Evolutionary conservation across 768 basidiomycete genomes (phyloP).

Genomic region (Podaxis sp.): DNA sequence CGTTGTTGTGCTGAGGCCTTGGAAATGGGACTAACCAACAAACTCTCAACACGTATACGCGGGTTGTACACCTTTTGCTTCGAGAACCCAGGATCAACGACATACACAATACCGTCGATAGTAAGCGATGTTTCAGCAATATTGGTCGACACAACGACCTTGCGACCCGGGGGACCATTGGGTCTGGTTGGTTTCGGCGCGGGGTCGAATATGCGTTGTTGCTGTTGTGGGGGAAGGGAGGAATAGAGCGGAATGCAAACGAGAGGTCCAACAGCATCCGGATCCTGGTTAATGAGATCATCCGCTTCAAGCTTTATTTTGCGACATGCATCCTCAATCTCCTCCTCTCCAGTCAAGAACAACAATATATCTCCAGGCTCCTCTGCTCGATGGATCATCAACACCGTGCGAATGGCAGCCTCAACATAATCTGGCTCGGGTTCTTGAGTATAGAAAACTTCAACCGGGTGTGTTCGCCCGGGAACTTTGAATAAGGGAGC

Average conservation of each 20-base stretch:
- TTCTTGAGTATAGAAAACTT: slow-evolving; percentile 91
- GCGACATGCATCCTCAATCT: slow-evolving; percentile 94
- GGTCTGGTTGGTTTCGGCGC: slow-evolving; percentile 62
- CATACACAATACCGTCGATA: slow-evolving; percentile 99
- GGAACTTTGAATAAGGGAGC: slow-evolving; percentile 91
- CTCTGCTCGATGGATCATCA: slow-evolving; percentile 97
- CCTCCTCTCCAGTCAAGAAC: slow-evolving; percentile 97
- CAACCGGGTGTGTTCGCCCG: slow-evolving; percentile 92
- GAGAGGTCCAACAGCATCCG: slow-evolving; percentile 80
- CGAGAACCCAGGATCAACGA: slow-evolving; percentile 95
- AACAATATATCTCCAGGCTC: slow-evolving; percentile 90
- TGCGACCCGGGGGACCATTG: slow-evolving; percentile 83
- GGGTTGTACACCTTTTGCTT: slow-evolving; percentile 99
- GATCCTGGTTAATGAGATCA: slow-evolving; percentile 69
- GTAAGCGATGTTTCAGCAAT: slow-evolving; percentile 97
- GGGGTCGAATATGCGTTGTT: slow-evolving; percentile 95
- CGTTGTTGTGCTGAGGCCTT: slow-evolving; percentile 97
- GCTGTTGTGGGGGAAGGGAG: slow-evolving; percentile 89
- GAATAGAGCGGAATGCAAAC: slow-evolving; percentile 94
- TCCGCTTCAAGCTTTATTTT: slow-evolving; percentile 93
- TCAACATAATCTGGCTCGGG: slow-evolving; percentile 97
- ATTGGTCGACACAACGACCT: slow-evolving; percentile 94
- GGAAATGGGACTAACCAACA: slow-evolving; percentile 92
- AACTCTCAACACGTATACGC: slow-evolving; percentile 90
- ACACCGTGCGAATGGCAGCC: slow-evolving; percentile 91